Percentiles rank a stretch among this genome's conserved stretches.
Conservation (phyloP, 2,329 filamentous ascomycete species). For the Sporothrix humicola region DNA sequence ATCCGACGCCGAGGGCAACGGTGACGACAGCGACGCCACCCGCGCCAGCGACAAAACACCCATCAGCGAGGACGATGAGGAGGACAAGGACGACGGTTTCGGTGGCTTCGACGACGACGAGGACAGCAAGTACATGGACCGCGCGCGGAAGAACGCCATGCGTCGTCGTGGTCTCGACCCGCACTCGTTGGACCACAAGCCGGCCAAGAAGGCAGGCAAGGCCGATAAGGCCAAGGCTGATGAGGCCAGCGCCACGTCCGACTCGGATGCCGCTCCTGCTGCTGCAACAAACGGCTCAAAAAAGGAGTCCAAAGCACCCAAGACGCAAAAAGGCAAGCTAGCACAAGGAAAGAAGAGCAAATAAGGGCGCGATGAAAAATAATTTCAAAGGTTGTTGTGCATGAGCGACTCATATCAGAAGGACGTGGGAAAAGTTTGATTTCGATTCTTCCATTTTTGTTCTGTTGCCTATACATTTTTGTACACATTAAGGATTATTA, state of each 20-base stretch:
- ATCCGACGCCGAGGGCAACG: constrained; percentile 33
- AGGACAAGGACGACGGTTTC: constrained; percentile 58
- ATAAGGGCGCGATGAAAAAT: constrained; percentile 28
- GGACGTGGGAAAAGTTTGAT: background rate
- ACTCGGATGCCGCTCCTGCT: constrained; percentile 20
- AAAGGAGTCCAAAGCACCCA: constrained; percentile 28
- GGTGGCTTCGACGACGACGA: constrained; percentile 77
- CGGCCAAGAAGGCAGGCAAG: constrained; percentile 36
- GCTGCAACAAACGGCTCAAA: background rate
- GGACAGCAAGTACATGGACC: constrained; percentile 73
- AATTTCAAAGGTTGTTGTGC: constrained; percentile 27
- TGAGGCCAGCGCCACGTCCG: background rate
- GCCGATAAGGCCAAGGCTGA: constrained; percentile 29
- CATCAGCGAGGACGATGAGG: constrained; percentile 56
- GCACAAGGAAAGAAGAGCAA: constrained; percentile 31
- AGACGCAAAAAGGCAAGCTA: constrained; percentile 31
- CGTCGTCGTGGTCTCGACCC: constrained; percentile 77
- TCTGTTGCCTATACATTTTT: background rate
- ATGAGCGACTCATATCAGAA: constrained; percentile 7
- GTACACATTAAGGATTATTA: background rate
- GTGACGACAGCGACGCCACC: constrained; percentile 42
- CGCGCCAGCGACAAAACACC: constrained; percentile 69
- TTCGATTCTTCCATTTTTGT: background rate
- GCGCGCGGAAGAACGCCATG: constrained; percentile 74
- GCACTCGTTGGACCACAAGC: constrained; percentile 56